A percentile compares a stretch with the other conserved stretches of the same genome.
Evolutionary conservation across 305 asterid species (phyloP).

Genomic region (Solanum hybrid): DNA sequence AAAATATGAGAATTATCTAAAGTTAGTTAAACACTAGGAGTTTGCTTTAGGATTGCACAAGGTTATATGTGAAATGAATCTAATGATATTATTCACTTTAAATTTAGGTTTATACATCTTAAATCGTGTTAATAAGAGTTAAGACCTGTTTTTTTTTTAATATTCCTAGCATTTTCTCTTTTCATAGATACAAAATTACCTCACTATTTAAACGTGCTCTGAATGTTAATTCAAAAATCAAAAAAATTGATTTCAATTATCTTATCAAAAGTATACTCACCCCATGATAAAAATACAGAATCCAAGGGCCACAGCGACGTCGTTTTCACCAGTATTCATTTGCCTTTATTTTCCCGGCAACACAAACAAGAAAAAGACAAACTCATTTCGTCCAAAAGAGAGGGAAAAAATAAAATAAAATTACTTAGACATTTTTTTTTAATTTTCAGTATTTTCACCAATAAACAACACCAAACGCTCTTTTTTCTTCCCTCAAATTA

Average conservation of each 20-base stretch:
- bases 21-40: background rate
- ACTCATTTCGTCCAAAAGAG: background rate
- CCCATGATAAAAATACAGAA: no score
- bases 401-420: background rate
- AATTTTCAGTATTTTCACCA: background rate
- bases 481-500: background rate
- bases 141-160: no score
- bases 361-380: background rate
- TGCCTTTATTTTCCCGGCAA: slow-evolving; percentile 27
- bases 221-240: no score
- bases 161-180: no score
- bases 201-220: background rate
- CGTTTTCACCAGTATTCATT: slow-evolving; percentile 6
- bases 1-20: background rate
- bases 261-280: no score
- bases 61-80: background rate
- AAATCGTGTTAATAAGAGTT: no score
- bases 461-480: background rate
- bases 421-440: background rate
- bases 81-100: background rate
- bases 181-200: background rate
- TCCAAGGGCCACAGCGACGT: background rate
- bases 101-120: no score
- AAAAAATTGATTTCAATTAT: no score
- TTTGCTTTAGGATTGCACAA: background rate